Percentiles rank a stretch among this genome's conserved stretches.
Conservation (phyloP, 192 early-diverging fungal species). For the Umbelopsis sp. region DNA sequence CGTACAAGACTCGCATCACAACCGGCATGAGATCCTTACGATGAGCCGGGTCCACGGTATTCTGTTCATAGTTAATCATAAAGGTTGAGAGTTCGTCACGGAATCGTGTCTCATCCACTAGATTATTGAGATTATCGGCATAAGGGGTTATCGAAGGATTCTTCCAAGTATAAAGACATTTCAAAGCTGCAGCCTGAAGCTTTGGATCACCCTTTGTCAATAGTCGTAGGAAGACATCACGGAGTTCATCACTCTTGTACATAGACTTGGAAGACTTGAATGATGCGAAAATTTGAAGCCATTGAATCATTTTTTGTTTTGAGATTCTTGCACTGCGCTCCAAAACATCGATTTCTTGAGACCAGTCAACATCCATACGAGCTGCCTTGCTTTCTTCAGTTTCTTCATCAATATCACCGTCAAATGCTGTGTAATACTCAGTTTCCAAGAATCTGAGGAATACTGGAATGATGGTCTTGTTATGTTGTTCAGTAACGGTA, state of each 20-base stretch:
- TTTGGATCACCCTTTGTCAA: slow-evolving; percentile 80
- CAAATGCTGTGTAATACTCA: slow-evolving; percentile 46
- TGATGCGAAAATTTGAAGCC: slow-evolving; percentile 66
- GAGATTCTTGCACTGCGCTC: slow-evolving; percentile 23
- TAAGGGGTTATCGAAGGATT: slow-evolving; percentile 66
- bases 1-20: slow-evolving; percentile 84
- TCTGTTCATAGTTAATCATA: slow-evolving; percentile 62
- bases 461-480: slow-evolving; percentile 58
- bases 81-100: slow-evolving; percentile 87
- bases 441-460: slow-evolving; percentile 65
- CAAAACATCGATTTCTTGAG: slow-evolving; percentile 19
- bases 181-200: slow-evolving; percentile 78
- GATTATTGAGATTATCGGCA: slow-evolving; percentile 71
- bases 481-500: slow-evolving; percentile 63
- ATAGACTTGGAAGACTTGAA: slow-evolving; percentile 64
- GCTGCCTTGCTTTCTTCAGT: slow-evolving; percentile 22
- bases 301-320: slow-evolving; percentile 39
- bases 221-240: slow-evolving; percentile 68
- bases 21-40: slow-evolving; percentile 73
- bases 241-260: slow-evolving; percentile 53
- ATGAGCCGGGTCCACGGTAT: slow-evolving; percentile 64
- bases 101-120: slow-evolving; percentile 87
- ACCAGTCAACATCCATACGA: slow-evolving; percentile 16
- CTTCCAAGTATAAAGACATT: slow-evolving; percentile 87
- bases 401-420: slow-evolving; percentile 48